These are phyloP conservation scores for Lyophyllum semitale DNA, from an alignment of 768 basidiomycete species.

Conservation along the genomic window DNA sequence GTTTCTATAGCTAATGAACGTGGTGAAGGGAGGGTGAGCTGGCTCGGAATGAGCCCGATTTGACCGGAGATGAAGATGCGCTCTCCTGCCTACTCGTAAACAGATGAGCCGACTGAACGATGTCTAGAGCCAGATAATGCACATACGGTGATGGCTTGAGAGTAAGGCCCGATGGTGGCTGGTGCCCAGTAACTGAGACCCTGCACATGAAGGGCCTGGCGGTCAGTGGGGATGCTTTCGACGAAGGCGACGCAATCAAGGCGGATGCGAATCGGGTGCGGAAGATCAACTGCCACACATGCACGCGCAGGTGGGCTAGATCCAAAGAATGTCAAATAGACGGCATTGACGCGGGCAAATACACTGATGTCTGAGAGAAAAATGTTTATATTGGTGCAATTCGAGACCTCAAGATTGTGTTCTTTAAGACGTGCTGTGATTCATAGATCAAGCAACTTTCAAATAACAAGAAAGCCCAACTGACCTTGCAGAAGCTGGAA, in stretches of 20 bases:
- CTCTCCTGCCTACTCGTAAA: constrained; percentile 57
- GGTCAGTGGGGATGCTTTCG: constrained; percentile 37
- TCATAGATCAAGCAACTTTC: not conserved
- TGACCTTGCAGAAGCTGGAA: constrained; percentile 68
- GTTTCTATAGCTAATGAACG: constrained; percentile 61
- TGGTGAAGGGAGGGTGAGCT: constrained; percentile 65
- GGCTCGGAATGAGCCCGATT: constrained; percentile 85
- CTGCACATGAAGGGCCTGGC: constrained; percentile 91
- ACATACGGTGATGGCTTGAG: constrained; percentile 84
- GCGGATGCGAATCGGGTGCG: constrained; percentile 52
- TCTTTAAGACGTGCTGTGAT: constrained; percentile 53
- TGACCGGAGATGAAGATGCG: constrained; percentile 92
- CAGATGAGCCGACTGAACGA: not conserved
- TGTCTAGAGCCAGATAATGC: not conserved
- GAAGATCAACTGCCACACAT: constrained; percentile 84
- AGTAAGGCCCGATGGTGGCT: constrained; percentile 98
- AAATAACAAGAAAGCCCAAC: constrained; percentile 8
- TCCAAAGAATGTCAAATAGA: constrained; percentile 85
- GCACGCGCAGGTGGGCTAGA: constrained; percentile 91
- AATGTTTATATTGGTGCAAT: constrained; percentile 79
- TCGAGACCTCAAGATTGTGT: constrained; percentile 51
- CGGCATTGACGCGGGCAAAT: constrained; percentile 75
- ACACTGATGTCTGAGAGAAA: constrained; percentile 80
- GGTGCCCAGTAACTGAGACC: constrained; percentile 98
- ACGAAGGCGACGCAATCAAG: constrained; percentile 84